Percentiles rank a stretch among this genome's conserved stretches.
phyloP scores from a whole-genome alignment of 1,284 basidiomycete genomes.

The Vanrija humicola region DNA sequence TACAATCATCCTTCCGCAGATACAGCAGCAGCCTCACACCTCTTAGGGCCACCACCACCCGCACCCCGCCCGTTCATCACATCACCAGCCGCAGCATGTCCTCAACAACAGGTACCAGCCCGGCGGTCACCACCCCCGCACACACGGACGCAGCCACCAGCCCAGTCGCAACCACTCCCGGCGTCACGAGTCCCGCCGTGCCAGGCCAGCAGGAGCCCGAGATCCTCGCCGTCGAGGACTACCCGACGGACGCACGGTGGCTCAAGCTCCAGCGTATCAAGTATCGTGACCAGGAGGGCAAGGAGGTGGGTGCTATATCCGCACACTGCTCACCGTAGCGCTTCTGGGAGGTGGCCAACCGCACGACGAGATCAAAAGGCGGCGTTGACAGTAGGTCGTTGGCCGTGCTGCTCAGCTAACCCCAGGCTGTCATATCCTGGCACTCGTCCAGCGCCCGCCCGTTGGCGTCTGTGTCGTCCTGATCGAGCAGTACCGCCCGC shows the following conservation, averaged over 20 bases:
- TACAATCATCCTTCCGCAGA: too few relatives aligned
- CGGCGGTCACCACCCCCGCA: too few relatives aligned
- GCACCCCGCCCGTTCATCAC: too few relatives aligned
- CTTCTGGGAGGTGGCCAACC: constrained; percentile 78
- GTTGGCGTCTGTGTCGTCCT: constrained; percentile 64
- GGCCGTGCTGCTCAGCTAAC: not conserved
- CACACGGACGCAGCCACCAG: too few relatives aligned
- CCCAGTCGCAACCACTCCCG: too few relatives aligned
- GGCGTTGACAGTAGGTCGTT: constrained; percentile 68
- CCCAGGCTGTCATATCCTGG: constrained; percentile 72
- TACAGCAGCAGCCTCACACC: too few relatives aligned
- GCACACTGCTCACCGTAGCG: constrained; percentile 53
- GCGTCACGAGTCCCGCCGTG: too few relatives aligned
- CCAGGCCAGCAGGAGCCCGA: constrained; percentile 14
- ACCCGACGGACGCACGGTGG: constrained; percentile 43
- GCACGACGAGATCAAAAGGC: constrained; percentile 66
- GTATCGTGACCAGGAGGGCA: constrained; percentile 69
- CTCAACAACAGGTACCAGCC: too few relatives aligned
- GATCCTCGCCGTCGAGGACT: constrained; percentile 33
- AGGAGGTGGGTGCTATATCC: constrained; percentile 54
- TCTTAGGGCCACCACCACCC: too few relatives aligned
- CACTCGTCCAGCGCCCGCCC: constrained; percentile 67
- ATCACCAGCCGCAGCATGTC: too few relatives aligned
- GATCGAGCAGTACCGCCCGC: constrained; percentile 83
- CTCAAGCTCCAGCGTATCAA: constrained; percentile 53